Base-by-base conservation (phyloP, 2,329 filamentous ascomycete species). In the Phaeoacremonium minimum region DNA sequence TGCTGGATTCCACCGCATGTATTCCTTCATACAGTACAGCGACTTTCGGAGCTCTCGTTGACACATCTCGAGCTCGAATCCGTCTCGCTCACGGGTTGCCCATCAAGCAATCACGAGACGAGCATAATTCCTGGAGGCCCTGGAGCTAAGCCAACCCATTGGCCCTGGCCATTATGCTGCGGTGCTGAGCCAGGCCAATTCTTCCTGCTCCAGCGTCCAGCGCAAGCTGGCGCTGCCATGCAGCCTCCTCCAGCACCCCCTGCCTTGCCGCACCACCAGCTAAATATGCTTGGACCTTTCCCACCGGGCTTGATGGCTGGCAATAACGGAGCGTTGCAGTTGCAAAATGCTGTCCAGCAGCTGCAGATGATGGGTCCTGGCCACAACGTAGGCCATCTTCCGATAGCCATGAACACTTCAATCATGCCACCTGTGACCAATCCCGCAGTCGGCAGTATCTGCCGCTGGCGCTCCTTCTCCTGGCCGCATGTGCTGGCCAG, bases 1-100 rank as follows among this genome's bases (percentile, higher is more conserved):
- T 85, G 82, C 57, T 87, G 82, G 80, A 62, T 78, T 11, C 72
- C 73, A 4, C 81, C 83, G 1, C 63, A 71, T 28, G 64, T 78
- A 2, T 63, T 86, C 19, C 50, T 70, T 19, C 60, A 67, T 9
- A 66, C 80, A 35, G 58, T 80, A 40, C 58, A 60, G 3, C 52
- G 56, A 5, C 73, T 80, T 54, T 63, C 67, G 15, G 50, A 59
- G 5, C 52, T 57, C 7, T 63, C 55, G 3, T 55, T 86, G 11
- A 63, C 72, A 42, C 69, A 66, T 15, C 53, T 87, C 13, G 69
- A 69, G 7, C 59, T 87, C 3, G 71, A 84, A 46, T 81, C 79
- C 0, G 76, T 86, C 1, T 87, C 83, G 6, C 57, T 86, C 28
- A 78, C 73, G 12, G 72, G 73, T 1, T 60, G 64, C 20, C 56